phyloP scores from a whole-genome alignment of 2,329 filamentous ascomycete species.

The Pseudogymnoascus sp. region DNA sequence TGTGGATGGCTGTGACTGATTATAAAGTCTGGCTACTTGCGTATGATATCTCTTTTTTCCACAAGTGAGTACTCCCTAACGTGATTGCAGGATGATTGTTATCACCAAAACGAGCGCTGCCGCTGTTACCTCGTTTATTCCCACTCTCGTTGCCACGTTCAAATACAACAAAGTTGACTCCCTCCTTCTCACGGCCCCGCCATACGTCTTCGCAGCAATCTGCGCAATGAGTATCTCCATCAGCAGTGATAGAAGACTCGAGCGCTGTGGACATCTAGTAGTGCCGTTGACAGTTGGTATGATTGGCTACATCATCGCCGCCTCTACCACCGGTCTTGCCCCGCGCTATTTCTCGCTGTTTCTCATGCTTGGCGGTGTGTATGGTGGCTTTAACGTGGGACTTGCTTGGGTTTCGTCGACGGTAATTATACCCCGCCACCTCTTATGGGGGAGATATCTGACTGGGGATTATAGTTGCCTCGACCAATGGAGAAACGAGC shows the following conservation, averaged over 20 bases:
- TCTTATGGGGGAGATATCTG: background rate
- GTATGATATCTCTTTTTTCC: background rate
- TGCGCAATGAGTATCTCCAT: background rate
- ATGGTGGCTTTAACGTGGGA: constrained; percentile 15
- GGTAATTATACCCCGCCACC: background rate
- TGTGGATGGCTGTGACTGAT: constrained; percentile 16
- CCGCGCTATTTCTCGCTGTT: constrained; percentile 19
- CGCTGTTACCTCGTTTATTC: constrained; percentile 11
- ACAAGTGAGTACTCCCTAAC: background rate
- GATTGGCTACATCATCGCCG: constrained; percentile 16
- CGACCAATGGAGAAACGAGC: constrained; percentile 19
- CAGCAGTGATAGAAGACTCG: background rate
- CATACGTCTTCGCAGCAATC: constrained; percentile 17
- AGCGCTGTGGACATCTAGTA: constrained; percentile 13
- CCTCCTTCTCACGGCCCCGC: constrained; percentile 19
- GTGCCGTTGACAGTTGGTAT: constrained; percentile 15
- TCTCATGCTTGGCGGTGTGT: constrained; percentile 15
- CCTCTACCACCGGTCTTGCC: constrained; percentile 12
- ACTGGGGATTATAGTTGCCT: constrained; percentile 9
- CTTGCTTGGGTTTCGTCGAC: constrained; percentile 19
- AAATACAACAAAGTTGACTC: constrained; percentile 14
- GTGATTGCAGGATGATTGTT: background rate
- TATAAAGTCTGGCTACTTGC: constrained; percentile 17
- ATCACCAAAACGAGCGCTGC: constrained; percentile 12
- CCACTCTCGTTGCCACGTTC: constrained; percentile 27